Percentiles rank a stretch among this genome's conserved stretches.
Evolutionary conservation across 148 eudicot species (phyloP).

Genomic region (Vaccinium vitisidaea): DNA sequence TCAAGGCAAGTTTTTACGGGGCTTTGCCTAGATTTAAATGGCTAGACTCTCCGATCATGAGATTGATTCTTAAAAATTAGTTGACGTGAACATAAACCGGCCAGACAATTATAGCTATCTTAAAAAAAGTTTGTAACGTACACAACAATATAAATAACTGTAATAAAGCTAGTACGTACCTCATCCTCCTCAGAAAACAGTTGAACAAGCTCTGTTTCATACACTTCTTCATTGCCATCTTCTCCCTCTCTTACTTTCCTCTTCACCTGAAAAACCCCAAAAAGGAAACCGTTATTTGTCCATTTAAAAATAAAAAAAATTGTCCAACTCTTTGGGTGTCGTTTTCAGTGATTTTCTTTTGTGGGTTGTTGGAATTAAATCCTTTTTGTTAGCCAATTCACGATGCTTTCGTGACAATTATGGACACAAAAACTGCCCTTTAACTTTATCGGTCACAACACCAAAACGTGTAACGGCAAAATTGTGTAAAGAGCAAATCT

Average conservation of each 20-base stretch:
- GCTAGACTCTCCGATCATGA: no score
- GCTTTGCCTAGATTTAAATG: no score
- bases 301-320: background rate
- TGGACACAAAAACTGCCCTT: conserved; percentile 11
- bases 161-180: conserved; percentile 29
- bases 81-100: no score
- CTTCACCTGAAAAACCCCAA: conserved; percentile 34
- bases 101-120: no score
- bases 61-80: no score
- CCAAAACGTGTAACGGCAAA: conserved; percentile 8
- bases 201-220: conserved; percentile 55
- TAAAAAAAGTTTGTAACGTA: background rate
- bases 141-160: background rate
- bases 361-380: conserved; percentile 21
- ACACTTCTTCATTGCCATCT: conserved; percentile 28
- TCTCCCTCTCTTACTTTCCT: conserved; percentile 26
- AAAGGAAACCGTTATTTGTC: background rate
- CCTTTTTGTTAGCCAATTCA: conserved; percentile 26
- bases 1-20: no score
- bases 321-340: background rate
- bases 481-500: conserved; percentile 1
- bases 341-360: conserved; percentile 18
- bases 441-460: background rate
- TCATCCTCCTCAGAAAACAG: conserved; percentile 79
- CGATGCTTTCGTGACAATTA: conserved; percentile 29